These are phyloP conservation scores for Drechslerella coelobrocha DNA, from an alignment of 2,329 filamentous ascomycete genomes.

Conservation along the genomic window DNA sequence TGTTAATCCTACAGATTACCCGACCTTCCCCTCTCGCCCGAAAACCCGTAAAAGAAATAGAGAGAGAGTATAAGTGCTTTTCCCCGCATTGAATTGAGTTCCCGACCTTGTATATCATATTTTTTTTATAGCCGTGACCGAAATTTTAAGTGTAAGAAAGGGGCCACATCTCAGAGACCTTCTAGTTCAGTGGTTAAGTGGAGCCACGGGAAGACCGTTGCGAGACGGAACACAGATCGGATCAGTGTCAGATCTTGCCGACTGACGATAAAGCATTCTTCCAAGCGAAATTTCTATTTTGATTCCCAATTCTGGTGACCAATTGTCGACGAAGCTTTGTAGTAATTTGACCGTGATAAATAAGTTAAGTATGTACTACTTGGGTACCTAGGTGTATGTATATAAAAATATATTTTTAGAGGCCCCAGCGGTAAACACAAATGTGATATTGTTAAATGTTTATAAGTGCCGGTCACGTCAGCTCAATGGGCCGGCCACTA, in stretches of 20 bases:
- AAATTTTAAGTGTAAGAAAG: slow-evolving; percentile 2
- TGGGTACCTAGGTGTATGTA: too few species aligned
- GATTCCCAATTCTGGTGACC: background rate
- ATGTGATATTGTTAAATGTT: too few species aligned
- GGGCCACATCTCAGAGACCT: slow-evolving; percentile 22
- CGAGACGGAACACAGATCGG: slow-evolving; percentile 30
- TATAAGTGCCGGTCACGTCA: too few species aligned
- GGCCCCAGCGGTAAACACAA: too few species aligned
- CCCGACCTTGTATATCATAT: background rate
- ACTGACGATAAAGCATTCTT: slow-evolving; percentile 1
- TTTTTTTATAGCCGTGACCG: background rate
- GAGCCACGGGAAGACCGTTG: slow-evolving; percentile 30
- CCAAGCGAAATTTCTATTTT: slow-evolving; percentile 3
- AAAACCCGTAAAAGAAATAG: background rate
- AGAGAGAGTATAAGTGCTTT: slow-evolving; percentile 15
- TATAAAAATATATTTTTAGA: too few species aligned
- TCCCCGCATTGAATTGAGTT: slow-evolving; percentile 37
- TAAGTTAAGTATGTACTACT: too few species aligned
- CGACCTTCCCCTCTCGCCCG: slow-evolving; percentile 28
- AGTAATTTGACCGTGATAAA: too few species aligned
- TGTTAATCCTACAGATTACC: slow-evolving; percentile 3
- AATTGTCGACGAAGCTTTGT: background rate
- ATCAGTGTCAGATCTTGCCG: slow-evolving; percentile 26
- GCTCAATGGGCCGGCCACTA: too few species aligned
- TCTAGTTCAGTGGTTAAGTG: background rate